Evolutionary conservation across 2,329 filamentous ascomycete species (phyloP).

Genomic region (Macroventuria anomochaeta): DNA sequence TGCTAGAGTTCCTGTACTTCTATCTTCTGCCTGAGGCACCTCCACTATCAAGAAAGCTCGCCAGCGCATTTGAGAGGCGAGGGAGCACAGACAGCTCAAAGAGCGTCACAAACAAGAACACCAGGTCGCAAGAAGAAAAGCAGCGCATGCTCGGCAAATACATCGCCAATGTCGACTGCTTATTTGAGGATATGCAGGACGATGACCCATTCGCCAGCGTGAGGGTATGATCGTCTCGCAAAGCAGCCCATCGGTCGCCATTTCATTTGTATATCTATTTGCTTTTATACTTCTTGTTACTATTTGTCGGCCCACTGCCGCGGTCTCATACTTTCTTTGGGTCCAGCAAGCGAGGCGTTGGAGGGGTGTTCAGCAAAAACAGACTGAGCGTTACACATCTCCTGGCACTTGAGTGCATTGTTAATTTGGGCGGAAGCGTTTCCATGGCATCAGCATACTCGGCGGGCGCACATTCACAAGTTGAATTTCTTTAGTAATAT

Average conservation of each 20-base stretch:
- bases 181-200: constrained; percentile 83
- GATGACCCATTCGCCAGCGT: constrained; percentile 64
- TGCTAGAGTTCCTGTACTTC: constrained; percentile 98
- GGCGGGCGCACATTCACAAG: constrained; percentile 10
- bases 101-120: constrained; percentile 40
- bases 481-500: constrained; percentile 17
- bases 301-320: constrained; percentile 15
- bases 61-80: constrained; percentile 42
- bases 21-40: constrained; percentile 93
- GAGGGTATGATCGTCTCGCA: constrained; percentile 13
- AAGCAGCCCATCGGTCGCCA: background rate
- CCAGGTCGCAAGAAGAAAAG: constrained; percentile 80
- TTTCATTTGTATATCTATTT: constrained; percentile 25
- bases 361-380: constrained; percentile 23
- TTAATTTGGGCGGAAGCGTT: constrained; percentile 11
- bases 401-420: constrained; percentile 15
- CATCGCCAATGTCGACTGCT: constrained; percentile 77
- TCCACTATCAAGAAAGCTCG: constrained; percentile 48
- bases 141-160: constrained; percentile 78
- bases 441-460: constrained; percentile 16
- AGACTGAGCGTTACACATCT: constrained; percentile 9
- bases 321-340: constrained; percentile 20
- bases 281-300: constrained; percentile 21
- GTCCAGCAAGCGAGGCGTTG: constrained; percentile 39
- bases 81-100: constrained; percentile 40